These are phyloP conservation scores for Komagataella phaffii DNA, from an alignment of 805 yeast genomes.

Conservation along the genomic window DNA sequence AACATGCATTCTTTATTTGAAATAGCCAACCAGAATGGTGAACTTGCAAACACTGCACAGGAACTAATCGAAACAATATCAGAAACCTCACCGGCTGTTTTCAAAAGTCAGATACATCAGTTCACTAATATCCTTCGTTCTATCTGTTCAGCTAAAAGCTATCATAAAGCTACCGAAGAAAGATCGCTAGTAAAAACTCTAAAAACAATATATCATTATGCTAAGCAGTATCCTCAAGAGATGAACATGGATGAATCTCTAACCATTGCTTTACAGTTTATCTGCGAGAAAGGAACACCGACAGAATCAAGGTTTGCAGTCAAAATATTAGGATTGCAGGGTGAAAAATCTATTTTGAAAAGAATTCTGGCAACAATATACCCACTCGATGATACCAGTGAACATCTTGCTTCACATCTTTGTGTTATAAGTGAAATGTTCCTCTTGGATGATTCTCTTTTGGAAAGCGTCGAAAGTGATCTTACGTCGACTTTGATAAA, in stretches of 20 bases:
- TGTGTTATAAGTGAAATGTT: slow-evolving; percentile 49
- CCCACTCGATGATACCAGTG: slow-evolving; percentile 30
- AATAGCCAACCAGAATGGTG: slow-evolving; percentile 24
- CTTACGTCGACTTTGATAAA: slow-evolving; percentile 48
- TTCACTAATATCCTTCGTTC: slow-evolving; percentile 21
- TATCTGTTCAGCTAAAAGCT: neutral
- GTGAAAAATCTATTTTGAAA: slow-evolving; percentile 24
- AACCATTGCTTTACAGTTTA: slow-evolving; percentile 25
- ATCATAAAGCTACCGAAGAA: neutral
- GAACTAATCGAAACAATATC: slow-evolving; percentile 49
- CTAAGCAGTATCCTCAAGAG: slow-evolving; percentile 33
- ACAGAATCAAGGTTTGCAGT: slow-evolving; percentile 52
- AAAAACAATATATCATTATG: slow-evolving; percentile 47
- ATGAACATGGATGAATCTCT: slow-evolving; percentile 32
- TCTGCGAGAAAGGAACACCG: slow-evolving; percentile 41
- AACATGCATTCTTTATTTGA: slow-evolving; percentile 28
- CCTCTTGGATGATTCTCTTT: slow-evolving; percentile 26
- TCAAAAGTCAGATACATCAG: slow-evolving; percentile 43
- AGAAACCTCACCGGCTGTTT: slow-evolving; percentile 42
- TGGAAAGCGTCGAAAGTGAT: slow-evolving; percentile 39
- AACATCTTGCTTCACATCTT: slow-evolving; percentile 37
- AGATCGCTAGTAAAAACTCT: slow-evolving; percentile 24
- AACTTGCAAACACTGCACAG: slow-evolving; percentile 26
- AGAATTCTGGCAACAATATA: slow-evolving; percentile 27
- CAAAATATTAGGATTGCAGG: slow-evolving; percentile 34